Evolutionary conservation across 1,139 yeast genomes (phyloP).

Genomic region (Hyphopichia khmerensis): DNA sequence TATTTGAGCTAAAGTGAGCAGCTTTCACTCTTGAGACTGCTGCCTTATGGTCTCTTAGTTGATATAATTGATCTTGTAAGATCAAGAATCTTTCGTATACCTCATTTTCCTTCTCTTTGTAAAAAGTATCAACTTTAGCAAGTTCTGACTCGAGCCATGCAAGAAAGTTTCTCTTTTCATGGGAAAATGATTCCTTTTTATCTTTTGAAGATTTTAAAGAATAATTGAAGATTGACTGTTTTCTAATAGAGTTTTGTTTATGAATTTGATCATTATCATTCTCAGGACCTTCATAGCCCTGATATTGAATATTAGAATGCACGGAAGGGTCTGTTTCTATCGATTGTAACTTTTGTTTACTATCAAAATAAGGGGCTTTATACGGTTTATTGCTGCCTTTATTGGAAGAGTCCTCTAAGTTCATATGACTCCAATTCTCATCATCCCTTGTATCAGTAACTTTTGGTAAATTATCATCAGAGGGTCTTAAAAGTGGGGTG

Average conservation of each 20-base stretch:
- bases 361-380: not conserved
- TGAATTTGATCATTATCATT: not conserved
- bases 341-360: not conserved
- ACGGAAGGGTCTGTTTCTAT: not conserved
- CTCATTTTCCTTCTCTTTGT: conserved; percentile 57
- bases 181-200: conserved; percentile 17
- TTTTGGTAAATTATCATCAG: conserved; percentile 2
- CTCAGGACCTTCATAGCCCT: not conserved
- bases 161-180: conserved; percentile 47
- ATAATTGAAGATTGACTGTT: conserved; percentile 21
- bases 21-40: conserved; percentile 13
- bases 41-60: conserved; percentile 54
- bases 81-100: conserved; percentile 59
- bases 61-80: conserved; percentile 67
- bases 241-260: conserved; percentile 4
- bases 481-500: conserved; percentile 31
- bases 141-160: conserved; percentile 64
- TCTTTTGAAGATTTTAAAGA: conserved; percentile 19
- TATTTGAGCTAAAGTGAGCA: conserved; percentile 8
- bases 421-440: not conserved
- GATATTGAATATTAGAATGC: not conserved
- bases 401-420: not conserved
- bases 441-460: not conserved
- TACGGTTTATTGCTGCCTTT: not conserved
- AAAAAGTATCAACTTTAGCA: conserved; percentile 60